Base-by-base conservation (phyloP, 495 filamentous ascomycete species). In the Tuber indicum region DNA sequence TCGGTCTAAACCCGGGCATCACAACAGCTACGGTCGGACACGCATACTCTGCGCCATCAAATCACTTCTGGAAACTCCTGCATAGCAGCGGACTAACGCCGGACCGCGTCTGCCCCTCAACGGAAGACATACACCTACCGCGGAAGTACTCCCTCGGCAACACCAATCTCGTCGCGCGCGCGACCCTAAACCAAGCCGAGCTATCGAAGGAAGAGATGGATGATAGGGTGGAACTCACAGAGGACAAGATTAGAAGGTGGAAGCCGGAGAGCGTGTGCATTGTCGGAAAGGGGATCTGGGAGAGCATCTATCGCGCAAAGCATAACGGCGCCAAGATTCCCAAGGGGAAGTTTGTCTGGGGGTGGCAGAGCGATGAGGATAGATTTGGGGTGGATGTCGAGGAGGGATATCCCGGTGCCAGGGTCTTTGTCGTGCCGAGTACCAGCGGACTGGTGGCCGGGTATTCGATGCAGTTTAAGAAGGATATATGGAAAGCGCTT, bases 201-300 rank as follows among this genome's bases (percentile, higher is more conserved):
- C 87, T 99, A 78, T 91, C 87, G 75, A 91, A 88, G 43, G 84
- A 83, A 36, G 96, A 99, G 85, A 96, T 97, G 92, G 91, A 93
- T 78, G 92, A 85, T 0, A 91, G 93, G 0, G 94, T 97, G 19
- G 85, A 85, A 0, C 82, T 90, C 0, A 86, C 98, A n/a, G 93
- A 98, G 80, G 88, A 85, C 0, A 98, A 98, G 85, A 87, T 94
- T 17, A 85, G 90, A 23, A 84, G 77, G 72, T 93, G 88, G 83
- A 88, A 88, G 77, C 96, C 96, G 0, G 93, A 97, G 86, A 88
- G 85, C 16, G 93, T 97, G 9, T 93, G 90, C 80, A 85, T 98
- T 5, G 94, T 98, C 2, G 96, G 96, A 12, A 99, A 99, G 87
- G 89, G 92, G 77, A 97, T 99, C 74, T 99, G 96, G 96, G 94